These are phyloP conservation scores for Globisporangium heterothallicum DNA, from an alignment of 352 stramenopile genomes.

Conservation along the genomic window DNA sequence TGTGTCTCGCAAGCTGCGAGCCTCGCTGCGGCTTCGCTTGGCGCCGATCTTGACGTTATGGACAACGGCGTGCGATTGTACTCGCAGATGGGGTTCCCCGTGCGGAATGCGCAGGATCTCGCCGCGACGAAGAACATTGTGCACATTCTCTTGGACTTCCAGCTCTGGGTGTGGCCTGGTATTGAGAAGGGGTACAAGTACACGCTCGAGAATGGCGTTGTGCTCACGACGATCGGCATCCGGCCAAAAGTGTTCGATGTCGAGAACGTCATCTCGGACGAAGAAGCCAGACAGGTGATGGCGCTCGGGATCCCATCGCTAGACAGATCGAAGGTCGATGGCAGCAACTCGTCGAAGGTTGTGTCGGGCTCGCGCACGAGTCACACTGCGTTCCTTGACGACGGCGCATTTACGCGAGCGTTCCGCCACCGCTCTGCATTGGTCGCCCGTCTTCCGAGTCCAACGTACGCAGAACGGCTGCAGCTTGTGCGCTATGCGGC, in stretches of 20 bases:
- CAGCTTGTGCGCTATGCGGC: constrained; percentile 75
- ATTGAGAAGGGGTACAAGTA: constrained; percentile 77
- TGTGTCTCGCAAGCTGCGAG: constrained; percentile 43
- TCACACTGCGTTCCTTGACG: constrained; percentile 73
- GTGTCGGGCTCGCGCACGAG: constrained; percentile 66
- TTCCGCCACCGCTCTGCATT: constrained; percentile 59
- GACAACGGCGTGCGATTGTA: constrained; percentile 70
- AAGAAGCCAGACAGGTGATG: constrained; percentile 56
- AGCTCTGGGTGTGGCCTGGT: constrained; percentile 75
- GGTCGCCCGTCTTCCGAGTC: constrained; percentile 62
- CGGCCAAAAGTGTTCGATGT: constrained; percentile 75
- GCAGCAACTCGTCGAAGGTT: constrained; percentile 53
- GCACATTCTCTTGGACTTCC: constrained; percentile 77
- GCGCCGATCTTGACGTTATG: constrained; percentile 60
- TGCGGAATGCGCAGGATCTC: constrained; percentile 45
- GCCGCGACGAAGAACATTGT: constrained; percentile 48
- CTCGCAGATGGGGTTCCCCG: constrained; percentile 56
- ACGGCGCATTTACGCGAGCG: constrained; percentile 62
- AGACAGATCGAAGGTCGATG: constrained; percentile 66
- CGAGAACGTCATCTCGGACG: constrained; percentile 51
- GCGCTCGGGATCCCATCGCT: constrained; percentile 41
- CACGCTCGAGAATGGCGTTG: constrained; percentile 60
- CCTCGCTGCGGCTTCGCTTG: constrained; percentile 48
- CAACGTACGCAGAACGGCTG: constrained; percentile 61
- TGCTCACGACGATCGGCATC: constrained; percentile 62